phyloP scores from a whole-genome alignment of 164 flowering plant genomes.

The Magnolia sinica region DNA sequence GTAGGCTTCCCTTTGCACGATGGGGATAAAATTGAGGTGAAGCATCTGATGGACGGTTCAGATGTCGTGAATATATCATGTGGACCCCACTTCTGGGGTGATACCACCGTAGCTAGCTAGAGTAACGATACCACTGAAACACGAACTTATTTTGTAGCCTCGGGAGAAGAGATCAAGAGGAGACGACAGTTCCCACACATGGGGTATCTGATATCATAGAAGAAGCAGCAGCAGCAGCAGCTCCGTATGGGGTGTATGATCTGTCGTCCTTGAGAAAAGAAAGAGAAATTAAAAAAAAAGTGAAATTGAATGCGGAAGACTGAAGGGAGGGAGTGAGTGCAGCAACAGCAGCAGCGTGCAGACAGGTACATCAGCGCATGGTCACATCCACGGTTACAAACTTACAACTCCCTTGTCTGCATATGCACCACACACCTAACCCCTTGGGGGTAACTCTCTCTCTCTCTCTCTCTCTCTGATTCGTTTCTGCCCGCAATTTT shows the following conservation, averaged over 20 bases:
- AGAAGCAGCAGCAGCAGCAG: not conserved
- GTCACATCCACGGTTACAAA: conserved; percentile 9
- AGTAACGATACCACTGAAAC: not conserved
- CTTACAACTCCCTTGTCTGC: not conserved
- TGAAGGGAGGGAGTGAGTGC: not conserved
- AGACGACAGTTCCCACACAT: conserved; percentile 7
- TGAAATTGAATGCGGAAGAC: not conserved
- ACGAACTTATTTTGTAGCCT: not conserved
- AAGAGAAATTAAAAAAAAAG: not conserved
- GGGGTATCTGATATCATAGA: not conserved
- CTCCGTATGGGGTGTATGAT: not conserved
- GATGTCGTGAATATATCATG: no score
- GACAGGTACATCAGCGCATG: conserved; percentile 4
- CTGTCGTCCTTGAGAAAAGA: not conserved
- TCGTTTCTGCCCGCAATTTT: conserved; percentile 2
- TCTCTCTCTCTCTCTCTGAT: not conserved
- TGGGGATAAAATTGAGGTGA: not conserved
- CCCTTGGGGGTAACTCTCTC: not conserved
- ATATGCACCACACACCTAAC: not conserved
- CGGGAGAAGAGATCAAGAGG: not conserved
- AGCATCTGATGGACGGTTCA: not conserved
- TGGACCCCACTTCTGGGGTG: no score
- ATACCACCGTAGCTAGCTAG: no score
- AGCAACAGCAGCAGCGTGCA: not conserved
- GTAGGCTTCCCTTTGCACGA: not conserved